phyloP scores from a whole-genome alignment of 495 filamentous ascomycete species.

The Xylaria longipes region DNA sequence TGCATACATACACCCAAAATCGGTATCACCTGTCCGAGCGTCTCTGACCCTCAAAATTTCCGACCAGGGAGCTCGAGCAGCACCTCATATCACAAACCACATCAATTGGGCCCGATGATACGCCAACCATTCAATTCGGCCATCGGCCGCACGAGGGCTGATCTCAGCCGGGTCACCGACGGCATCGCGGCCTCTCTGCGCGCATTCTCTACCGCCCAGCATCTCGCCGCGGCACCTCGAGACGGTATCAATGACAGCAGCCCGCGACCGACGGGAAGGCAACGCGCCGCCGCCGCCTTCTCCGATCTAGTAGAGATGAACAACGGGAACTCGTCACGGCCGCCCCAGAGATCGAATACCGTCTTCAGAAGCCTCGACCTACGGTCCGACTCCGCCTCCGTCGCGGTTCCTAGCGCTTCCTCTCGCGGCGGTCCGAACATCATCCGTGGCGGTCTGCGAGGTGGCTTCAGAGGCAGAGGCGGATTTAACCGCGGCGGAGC shows the following conservation, averaged over 20 bases:
- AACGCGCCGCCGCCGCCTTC: constrained; percentile 28
- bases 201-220: constrained; percentile 45
- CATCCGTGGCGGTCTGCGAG: constrained; percentile 34
- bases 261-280: constrained; percentile 16
- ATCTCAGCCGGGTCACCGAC: constrained; percentile 45
- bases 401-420: background rate
- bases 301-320: constrained; percentile 28
- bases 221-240: constrained; percentile 26
- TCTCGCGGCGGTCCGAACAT: constrained; percentile 21
- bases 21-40: background rate
- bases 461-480: constrained; percentile 25
- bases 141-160: constrained; percentile 35
- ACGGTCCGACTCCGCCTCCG: background rate
- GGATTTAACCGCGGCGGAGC: background rate
- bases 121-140: constrained; percentile 37
- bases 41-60: constrained; percentile 34
- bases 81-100: constrained; percentile 20
- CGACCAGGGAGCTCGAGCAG: constrained; percentile 8
- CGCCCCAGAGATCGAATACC: background rate
- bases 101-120: constrained; percentile 35
- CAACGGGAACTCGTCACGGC: constrained; percentile 13
- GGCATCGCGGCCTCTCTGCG: constrained; percentile 51
- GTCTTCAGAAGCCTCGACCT: background rate
- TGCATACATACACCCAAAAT: constrained; percentile 25
- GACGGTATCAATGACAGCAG: constrained; percentile 22